Evolutionary conservation across 2,329 filamentous ascomycete genomes (phyloP).

Genomic region (Helotiales sp.): DNA sequence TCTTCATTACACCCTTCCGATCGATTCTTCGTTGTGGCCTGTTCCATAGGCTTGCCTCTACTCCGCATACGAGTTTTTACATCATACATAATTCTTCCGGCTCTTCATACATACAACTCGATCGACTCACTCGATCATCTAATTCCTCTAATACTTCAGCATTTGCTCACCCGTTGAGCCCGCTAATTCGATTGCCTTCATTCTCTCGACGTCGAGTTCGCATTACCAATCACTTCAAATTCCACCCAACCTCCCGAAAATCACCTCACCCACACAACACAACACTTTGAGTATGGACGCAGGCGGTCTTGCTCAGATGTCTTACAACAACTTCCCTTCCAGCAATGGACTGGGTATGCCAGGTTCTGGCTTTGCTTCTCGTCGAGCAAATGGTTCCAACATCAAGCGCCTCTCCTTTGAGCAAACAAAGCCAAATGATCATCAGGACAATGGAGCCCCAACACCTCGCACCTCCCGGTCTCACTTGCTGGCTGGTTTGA

Average conservation of each 20-base stretch:
- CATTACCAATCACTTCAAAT: slow-evolving; percentile 13
- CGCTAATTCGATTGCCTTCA: slow-evolving; percentile 26
- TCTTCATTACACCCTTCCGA: slow-evolving; percentile 25
- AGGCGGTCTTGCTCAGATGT: slow-evolving; percentile 99
- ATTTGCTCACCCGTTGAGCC: slow-evolving; percentile 18
- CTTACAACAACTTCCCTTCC: slow-evolving; percentile 77
- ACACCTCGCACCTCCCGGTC: slow-evolving; percentile 93
- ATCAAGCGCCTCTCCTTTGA: slow-evolving; percentile 89
- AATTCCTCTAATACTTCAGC: slow-evolving; percentile 34
- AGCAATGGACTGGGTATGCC: slow-evolving; percentile 74
- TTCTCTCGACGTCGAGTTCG: slow-evolving; percentile 29
- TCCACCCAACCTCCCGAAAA: slow-evolving; percentile 1
- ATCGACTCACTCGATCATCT: slow-evolving; percentile 29
- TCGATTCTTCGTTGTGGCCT: slow-evolving; percentile 26
- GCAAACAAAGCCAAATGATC: slow-evolving; percentile 66
- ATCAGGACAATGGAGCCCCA: slow-evolving; percentile 66
- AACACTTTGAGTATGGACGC: slow-evolving; percentile 68
- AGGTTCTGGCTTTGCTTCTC: slow-evolving; percentile 78
- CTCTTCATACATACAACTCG: slow-evolving; percentile 28
- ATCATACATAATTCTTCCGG: slow-evolving; percentile 31
- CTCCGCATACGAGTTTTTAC: slow-evolving; percentile 27
- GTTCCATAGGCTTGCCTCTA: slow-evolving; percentile 31
- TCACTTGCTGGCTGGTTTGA: slow-evolving; percentile 87
- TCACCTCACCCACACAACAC: slow-evolving; percentile 28
- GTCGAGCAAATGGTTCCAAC: slow-evolving; percentile 73